Base-by-base conservation (phyloP, 2,329 filamentous ascomycete genomes). In the Trichocomaceae sp. region DNA sequence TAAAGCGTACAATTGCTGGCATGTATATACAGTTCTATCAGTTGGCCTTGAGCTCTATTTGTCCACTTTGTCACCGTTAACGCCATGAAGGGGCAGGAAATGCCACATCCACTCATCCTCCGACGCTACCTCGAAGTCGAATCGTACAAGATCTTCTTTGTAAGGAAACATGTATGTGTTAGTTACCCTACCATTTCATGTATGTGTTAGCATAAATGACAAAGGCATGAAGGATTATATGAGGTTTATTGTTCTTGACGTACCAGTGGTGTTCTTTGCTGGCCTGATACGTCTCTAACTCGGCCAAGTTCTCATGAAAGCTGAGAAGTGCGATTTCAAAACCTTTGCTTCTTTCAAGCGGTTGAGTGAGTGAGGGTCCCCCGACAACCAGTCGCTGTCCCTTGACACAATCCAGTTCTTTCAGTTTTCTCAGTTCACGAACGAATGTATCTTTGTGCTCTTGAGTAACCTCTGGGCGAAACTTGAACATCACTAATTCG, bases 241-340 rank as follows among this genome's bases (percentile, higher is more conserved):
- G 1, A n/a, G 1, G 23, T 26, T 26, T 26, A 4, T 4, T 26
- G 23, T 26, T 26, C 23, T 26, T 26, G 23, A 55, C 64, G 56
- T 62, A 77, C 77, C 71, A 66, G 52, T 79, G 72, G 60, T 82
- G 79, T 55, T 82, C 78, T 3, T 70, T 66, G 50, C 77, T 80
- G 1, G 75, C 75, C 53, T 82, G 79, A 51, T 82, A 82, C 46
- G 72, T 73, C 1, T 69, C 74, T 54, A 82, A 59, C 0, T 78
- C 79, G 7, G 66, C 66, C 5, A 61, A 64, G 20, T 78, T 66
- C 4, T 72, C 61, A 47, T 82, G 80, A 19, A 76, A 80, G 67
- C 79, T 81, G 37, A 82, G 52, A 0, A 82, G 65, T 0, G 77
- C 75, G 55, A 75, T 75, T 10, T 82, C 70, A 47, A 74, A 81